These are phyloP conservation scores for Rhododendron williamsianum DNA, from an alignment of 148 eudicot species.

Conservation along the genomic window DNA sequence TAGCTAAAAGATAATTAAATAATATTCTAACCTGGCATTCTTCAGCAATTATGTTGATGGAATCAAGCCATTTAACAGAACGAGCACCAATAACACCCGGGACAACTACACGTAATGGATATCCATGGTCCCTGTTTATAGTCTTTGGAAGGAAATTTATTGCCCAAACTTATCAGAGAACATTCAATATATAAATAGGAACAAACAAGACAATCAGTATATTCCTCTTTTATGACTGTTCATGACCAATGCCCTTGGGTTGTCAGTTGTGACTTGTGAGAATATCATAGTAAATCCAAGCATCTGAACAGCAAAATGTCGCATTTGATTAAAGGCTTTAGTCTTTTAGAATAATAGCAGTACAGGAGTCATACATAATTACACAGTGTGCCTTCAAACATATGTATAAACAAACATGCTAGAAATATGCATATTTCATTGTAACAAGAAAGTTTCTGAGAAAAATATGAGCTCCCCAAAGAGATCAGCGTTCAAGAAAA, in stretches of 20 bases:
- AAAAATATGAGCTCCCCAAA: background rate
- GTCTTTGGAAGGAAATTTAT: constrained; percentile 28
- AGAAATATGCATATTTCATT: background rate
- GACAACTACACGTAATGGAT: constrained; percentile 85
- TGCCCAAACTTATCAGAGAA: background rate
- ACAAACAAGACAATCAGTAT: background rate
- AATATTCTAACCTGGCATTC: constrained; percentile 70
- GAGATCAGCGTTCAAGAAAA: background rate
- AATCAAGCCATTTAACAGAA: constrained; percentile 95
- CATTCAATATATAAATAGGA: background rate
- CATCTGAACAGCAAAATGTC: background rate
- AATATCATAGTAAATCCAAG: background rate
- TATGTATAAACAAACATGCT: background rate
- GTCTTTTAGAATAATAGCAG: background rate
- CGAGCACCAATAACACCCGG: constrained; percentile 99
- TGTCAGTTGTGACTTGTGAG: too few relatives aligned
- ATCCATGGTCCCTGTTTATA: constrained; percentile 95
- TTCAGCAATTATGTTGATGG: constrained; percentile 67
- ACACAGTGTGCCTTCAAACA: background rate
- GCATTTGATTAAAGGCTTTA: background rate
- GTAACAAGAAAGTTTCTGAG: background rate
- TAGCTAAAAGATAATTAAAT: background rate
- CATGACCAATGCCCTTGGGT: background rate
- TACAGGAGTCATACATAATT: background rate
- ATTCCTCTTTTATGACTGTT: background rate